Percentiles rank a stretch among this genome's conserved stretches.
These are phyloP conservation scores for Coemansia sp. DNA, from an alignment of 192 early-diverging fungal species.

Conservation along the genomic window DNA sequence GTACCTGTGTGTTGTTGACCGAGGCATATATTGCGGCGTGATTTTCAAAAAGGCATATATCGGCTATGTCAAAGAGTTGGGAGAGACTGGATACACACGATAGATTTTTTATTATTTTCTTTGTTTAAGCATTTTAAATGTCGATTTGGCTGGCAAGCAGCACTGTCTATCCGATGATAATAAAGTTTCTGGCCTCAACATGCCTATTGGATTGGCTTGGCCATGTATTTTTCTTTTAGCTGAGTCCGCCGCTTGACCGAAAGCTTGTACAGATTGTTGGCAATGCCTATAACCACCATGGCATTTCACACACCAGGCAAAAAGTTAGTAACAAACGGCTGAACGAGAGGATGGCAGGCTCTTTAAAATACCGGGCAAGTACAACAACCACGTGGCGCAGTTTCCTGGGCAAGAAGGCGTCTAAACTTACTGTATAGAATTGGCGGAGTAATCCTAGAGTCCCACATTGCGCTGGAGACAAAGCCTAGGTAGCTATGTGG, in stretches of 20 bases:
- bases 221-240: background rate
- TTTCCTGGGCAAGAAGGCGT: too few species aligned
- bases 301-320: too few species aligned
- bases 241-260: constrained; percentile 20
- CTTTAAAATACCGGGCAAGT: too few species aligned
- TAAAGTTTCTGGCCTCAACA: too few species aligned
- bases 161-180: too few species aligned
- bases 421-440: constrained; percentile 47
- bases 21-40: constrained; percentile 72
- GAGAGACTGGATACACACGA: constrained; percentile 51
- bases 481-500: constrained; percentile 46
- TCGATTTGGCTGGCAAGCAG: too few species aligned
- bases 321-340: background rate
- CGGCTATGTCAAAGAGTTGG: constrained; percentile 67
- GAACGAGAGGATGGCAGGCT: background rate
- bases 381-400: too few species aligned
- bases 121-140: too few species aligned
- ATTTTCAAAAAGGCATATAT: constrained; percentile 82
- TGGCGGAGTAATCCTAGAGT: constrained; percentile 33
- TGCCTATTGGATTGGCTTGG: background rate
- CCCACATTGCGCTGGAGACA: constrained; percentile 37
- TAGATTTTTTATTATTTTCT: background rate
- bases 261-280: constrained; percentile 45
- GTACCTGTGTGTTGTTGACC: constrained; percentile 73
- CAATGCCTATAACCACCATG: constrained; percentile 26